Base-by-base conservation (phyloP, 352 stramenopile genomes). In the Lagenidium giganteum region DNA sequence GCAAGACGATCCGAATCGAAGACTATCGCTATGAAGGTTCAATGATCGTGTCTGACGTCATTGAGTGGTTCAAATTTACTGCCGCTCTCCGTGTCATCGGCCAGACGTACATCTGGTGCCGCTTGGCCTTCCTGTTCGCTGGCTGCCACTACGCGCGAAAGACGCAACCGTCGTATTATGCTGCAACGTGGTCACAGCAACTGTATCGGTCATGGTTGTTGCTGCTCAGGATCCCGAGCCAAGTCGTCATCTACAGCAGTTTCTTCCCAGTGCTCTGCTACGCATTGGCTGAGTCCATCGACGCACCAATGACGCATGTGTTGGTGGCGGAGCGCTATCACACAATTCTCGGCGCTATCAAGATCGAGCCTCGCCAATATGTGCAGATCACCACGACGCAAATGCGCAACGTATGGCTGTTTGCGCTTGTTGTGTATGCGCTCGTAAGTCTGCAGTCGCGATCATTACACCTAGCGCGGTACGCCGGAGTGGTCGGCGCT, bases 231-330 rank as follows among this genome's bases (percentile, higher is more conserved):
- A 64, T 70, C 0, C 64, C 68, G 4, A 67, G 44, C 2, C 62
- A 81, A 33, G 70, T 61, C 16, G 60, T 81, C 12, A 54, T 77
- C 4, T 76, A 61, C 47, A 64, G 66, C 8, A 71, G 56, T 18
- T 34, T 52, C 1, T 59, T 82, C 26, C 69, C 66, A 0, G 56
- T 78, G 3, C 5, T 57, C 13, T 74, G 65, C 47, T 82, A 76
- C 38, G 52, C 58, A 0, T 22, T 67, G 1, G 69, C 69, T 5
- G 63, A 82, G 32, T 18, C 61, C 11, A 46, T 74, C 8, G 66
- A 82, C 27, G 47, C 66, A 9, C 36, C 56, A 0, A 55, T 70
- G 14, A 65, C 54, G 11, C 76, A 74, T 30, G 36, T 62, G 13
- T 48, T 70, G 4, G 43, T 68, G 1, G 51, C 63, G 23, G 48